Evolutionary conservation across 768 basidiomycete genomes (phyloP).

Genomic region (Naganishia antarctica): DNA sequence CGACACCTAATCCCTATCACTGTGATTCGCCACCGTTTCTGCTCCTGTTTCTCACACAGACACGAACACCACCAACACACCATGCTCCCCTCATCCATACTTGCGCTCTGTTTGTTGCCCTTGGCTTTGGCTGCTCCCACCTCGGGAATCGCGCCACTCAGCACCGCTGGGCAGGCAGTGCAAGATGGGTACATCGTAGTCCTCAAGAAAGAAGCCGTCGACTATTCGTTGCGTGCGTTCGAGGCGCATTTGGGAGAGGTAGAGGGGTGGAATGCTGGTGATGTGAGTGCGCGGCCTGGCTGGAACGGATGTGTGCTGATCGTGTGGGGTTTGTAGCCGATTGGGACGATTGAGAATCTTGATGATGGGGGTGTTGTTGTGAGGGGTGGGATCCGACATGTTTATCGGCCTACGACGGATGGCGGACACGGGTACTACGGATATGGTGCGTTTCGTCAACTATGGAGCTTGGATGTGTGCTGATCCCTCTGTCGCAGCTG

Average conservation of each 20-base stretch:
- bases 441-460: slow-evolving; percentile 40
- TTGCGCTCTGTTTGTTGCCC: slow-evolving; percentile 27
- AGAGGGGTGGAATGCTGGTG: slow-evolving; percentile 58
- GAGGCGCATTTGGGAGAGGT: slow-evolving; percentile 71
- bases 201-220: slow-evolving; percentile 65
- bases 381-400: slow-evolving; percentile 54
- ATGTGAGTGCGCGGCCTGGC: slow-evolving; percentile 42
- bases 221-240: slow-evolving; percentile 54
- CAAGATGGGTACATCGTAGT: slow-evolving; percentile 88
- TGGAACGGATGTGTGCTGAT: neutral
- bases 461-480: too few species aligned
- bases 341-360: slow-evolving; percentile 30
- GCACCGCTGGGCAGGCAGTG: slow-evolving; percentile 38
- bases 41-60: too few species aligned
- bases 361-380: slow-evolving; percentile 24
- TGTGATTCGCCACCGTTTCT: slow-evolving; percentile 9
- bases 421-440: slow-evolving; percentile 62
- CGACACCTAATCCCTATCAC: too few species aligned
- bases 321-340: slow-evolving; percentile 28
- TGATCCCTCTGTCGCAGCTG: slow-evolving; percentile 51
- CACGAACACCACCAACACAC: slow-evolving; percentile 7
- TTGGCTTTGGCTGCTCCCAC: slow-evolving; percentile 34
- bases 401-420: slow-evolving; percentile 62
- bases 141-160: slow-evolving; percentile 42
- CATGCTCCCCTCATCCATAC: slow-evolving; percentile 13